Evolutionary conservation across 2,329 filamentous ascomycete species (phyloP).

Genomic region (Trichoderma atroviride): DNA sequence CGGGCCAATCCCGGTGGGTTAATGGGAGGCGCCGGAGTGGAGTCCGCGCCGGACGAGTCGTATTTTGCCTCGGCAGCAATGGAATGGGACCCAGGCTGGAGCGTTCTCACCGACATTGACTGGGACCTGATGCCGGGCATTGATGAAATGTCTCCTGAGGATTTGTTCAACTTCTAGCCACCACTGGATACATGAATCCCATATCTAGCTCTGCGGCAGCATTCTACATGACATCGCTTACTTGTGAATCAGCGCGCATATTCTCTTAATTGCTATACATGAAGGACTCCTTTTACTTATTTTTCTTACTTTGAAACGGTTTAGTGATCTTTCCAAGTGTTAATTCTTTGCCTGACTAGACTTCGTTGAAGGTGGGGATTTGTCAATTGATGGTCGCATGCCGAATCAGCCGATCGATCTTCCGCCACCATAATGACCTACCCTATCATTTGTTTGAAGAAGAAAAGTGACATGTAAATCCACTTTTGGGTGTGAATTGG

Average conservation of each 20-base stretch:
- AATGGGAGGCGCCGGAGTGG: not conserved
- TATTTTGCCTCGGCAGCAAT: slow-evolving; percentile 9
- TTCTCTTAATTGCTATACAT: not conserved
- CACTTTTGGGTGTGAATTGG: too few relatives aligned
- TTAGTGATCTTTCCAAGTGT: not conserved
- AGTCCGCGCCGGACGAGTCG: not conserved
- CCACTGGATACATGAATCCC: too few relatives aligned
- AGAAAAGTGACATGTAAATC: too few relatives aligned
- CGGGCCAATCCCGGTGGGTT: slow-evolving; percentile 13
- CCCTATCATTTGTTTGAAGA: not conserved
- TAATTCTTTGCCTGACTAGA: not conserved
- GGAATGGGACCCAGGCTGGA: slow-evolving; percentile 24
- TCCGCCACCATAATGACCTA: not conserved
- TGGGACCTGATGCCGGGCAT: slow-evolving; percentile 10
- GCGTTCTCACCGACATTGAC: slow-evolving; percentile 15
- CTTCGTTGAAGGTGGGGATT: not conserved
- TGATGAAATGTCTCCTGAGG: slow-evolving; percentile 9
- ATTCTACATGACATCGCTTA: not conserved
- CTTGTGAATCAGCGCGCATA: not conserved
- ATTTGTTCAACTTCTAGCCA: not conserved
- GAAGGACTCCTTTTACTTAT: not conserved
- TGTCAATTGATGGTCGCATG: not conserved
- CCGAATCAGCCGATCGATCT: not conserved
- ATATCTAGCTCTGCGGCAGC: not conserved
- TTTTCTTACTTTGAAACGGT: not conserved